phyloP scores from a whole-genome alignment of 257 asterid species.

The Ligustrum vulgare region DNA sequence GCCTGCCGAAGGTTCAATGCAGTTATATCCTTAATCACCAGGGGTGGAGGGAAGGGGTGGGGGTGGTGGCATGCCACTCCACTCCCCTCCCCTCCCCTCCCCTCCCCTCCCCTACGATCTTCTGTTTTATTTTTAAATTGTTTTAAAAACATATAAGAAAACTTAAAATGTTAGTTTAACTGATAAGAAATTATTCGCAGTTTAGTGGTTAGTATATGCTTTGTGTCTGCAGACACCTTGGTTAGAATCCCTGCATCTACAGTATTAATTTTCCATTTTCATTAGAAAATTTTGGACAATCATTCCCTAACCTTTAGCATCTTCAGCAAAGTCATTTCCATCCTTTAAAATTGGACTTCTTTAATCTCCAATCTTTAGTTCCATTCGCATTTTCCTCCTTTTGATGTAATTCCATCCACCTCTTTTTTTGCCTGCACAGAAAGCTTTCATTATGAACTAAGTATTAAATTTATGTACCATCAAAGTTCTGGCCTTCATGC shows the following conservation, averaged over 20 bases:
- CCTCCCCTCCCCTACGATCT: too few relatives aligned
- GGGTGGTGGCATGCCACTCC: too few relatives aligned
- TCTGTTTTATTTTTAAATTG: too few relatives aligned
- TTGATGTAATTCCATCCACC: background rate
- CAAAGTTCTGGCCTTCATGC: background rate
- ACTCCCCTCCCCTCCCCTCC: too few relatives aligned
- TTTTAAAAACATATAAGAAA: too few relatives aligned
- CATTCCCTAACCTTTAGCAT: background rate
- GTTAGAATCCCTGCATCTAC: background rate
- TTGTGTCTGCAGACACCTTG: background rate
- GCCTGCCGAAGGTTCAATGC: background rate
- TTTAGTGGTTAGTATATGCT: background rate
- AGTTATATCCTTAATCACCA: background rate
- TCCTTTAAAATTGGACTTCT: background rate
- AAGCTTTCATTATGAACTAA: background rate
- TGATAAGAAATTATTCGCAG: background rate
- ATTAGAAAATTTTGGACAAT: background rate
- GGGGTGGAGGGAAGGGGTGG: background rate
- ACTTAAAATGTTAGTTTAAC: too few relatives aligned
- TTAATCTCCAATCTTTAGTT: background rate
- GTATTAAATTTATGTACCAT: background rate
- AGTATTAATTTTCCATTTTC: background rate
- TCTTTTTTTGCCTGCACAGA: background rate
- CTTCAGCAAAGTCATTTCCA: background rate
- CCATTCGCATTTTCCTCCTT: background rate